Conservation (phyloP, 1,284 basidiomycete genomes). For the Porogramme epimiltina region DNA sequence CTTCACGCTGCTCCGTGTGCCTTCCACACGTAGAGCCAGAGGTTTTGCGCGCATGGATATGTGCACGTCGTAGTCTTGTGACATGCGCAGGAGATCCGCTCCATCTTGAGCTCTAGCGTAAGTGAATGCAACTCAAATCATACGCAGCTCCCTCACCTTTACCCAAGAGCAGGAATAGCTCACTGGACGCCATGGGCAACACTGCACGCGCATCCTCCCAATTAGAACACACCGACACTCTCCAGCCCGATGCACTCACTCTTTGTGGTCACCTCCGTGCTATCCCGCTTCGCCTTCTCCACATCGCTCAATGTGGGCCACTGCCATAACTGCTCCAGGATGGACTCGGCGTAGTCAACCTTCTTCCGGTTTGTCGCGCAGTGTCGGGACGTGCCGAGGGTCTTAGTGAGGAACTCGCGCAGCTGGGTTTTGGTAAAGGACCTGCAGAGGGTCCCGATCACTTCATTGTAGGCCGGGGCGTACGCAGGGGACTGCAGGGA, state of each 20-base stretch:
- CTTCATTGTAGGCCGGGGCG: slow-evolving; percentile 49
- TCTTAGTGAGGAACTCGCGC: slow-evolving; percentile 50
- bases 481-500: slow-evolving; percentile 46
- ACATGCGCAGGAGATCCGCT: slow-evolving; percentile 56
- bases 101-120: slow-evolving; percentile 50
- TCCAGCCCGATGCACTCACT: slow-evolving; percentile 40
- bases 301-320: slow-evolving; percentile 64
- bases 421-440: slow-evolving; percentile 69
- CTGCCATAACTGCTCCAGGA: slow-evolving; percentile 66
- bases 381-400: slow-evolving; percentile 40
- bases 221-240: neutral
- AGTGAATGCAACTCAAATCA: slow-evolving; percentile 10
- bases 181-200: slow-evolving; percentile 54
- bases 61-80: slow-evolving; percentile 60
- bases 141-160: slow-evolving; percentile 49
- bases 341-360: slow-evolving; percentile 50
- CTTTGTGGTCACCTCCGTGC: slow-evolving; percentile 50
- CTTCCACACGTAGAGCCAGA: slow-evolving; percentile 60
- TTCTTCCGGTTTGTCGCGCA: slow-evolving; percentile 40
- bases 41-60: slow-evolving; percentile 59
- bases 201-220: slow-evolving; percentile 37
- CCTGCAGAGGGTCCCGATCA: slow-evolving; percentile 53
- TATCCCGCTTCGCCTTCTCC: slow-evolving; percentile 50
- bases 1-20: slow-evolving; percentile 49
- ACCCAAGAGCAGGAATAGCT: slow-evolving; percentile 73